phyloP scores from a whole-genome alignment of 768 basidiomycete species.

The Mycena filopes region DNA sequence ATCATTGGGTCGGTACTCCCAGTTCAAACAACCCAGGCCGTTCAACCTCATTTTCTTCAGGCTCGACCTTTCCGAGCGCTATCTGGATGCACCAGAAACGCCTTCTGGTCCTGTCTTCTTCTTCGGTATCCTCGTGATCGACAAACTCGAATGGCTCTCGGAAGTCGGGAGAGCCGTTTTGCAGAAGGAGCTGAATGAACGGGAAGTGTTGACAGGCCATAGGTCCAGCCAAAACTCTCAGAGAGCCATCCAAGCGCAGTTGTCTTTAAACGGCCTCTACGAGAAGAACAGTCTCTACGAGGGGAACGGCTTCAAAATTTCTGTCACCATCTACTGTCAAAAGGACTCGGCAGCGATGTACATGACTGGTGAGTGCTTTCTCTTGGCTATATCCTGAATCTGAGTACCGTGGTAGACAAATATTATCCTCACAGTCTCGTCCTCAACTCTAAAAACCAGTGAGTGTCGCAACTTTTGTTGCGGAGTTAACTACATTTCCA shows the following conservation, averaged over 20 bases:
- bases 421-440: slow-evolving; percentile 20
- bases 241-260: slow-evolving; percentile 40
- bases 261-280: slow-evolving; percentile 52
- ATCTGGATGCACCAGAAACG: not conserved
- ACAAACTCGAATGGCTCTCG: slow-evolving; percentile 60
- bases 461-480: not conserved
- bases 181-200: slow-evolving; percentile 57
- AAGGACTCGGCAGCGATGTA: slow-evolving; percentile 53
- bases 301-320: slow-evolving; percentile 46
- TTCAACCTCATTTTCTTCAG: not conserved
- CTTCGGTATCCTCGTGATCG: slow-evolving; percentile 61
- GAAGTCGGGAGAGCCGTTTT: slow-evolving; percentile 53
- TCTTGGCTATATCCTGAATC: slow-evolving; percentile 21
- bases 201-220: not conserved
- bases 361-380: slow-evolving; percentile 45
- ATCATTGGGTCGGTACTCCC: slow-evolving; percentile 21
- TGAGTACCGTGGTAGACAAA: not conserved
- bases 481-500: not conserved
- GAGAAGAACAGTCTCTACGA: slow-evolving; percentile 31
- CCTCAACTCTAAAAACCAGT: slow-evolving; percentile 18
- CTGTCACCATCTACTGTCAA: slow-evolving; percentile 54
- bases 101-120: slow-evolving; percentile 51
- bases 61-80: slow-evolving; percentile 17
- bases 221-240: slow-evolving; percentile 15
- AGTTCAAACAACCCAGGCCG: not conserved